Evolutionary conservation across 768 basidiomycete species (phyloP), one percentile per base, ranked within the genome.

Genomic region (Gelatoporia subvermispora): DNA sequence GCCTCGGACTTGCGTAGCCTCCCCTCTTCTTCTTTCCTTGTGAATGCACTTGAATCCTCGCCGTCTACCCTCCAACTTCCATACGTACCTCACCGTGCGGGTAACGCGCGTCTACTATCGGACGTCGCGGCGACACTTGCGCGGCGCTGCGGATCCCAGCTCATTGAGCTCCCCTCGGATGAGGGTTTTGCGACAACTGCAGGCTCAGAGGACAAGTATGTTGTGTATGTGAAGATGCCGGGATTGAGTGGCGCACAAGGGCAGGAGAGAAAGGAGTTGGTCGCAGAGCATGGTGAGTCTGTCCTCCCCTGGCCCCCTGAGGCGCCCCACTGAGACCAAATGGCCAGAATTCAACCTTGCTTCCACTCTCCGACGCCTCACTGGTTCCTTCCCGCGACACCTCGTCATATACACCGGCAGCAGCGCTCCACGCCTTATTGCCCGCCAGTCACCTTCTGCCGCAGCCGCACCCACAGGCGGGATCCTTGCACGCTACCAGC

Each of bases 1-100:
- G 82, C 85, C 21, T 82, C 85, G n/a, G 87, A 90, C 69, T 69
- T 90, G 36, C 81, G 84, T 24, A 64, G 67, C 9, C 77, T 89
- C 18, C 64, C 77, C 5, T 68, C 78, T 8, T 70, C 73, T 1
- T 79, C 78, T 3, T 64, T 68, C 51, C 67, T 89, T 17, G 67
- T 75, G 4, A 68, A 65, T 21, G 59, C 68, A 5, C 67, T 90
- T 8, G 68, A 65, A 3, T 68, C 68, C 1, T 69, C 85, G 2
- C 69, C 79, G 0, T 81, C 75, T 2, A 70, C 79, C 21, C 67
- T 81, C 20, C 82, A 88, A 63, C 74, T 81, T 28, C 81, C 86
- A 2, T 82, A 88, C 56, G 70, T 81, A 10, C 72, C 65, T 51
- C 66, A 55, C 53, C 41, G 38, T 1, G 25, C 56, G 56, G 55